Percentiles rank a stretch among this genome's conserved stretches.
These are phyloP conservation scores for Aureoboletus auriporus DNA, from an alignment of 768 basidiomycete species.

Conservation along the genomic window DNA sequence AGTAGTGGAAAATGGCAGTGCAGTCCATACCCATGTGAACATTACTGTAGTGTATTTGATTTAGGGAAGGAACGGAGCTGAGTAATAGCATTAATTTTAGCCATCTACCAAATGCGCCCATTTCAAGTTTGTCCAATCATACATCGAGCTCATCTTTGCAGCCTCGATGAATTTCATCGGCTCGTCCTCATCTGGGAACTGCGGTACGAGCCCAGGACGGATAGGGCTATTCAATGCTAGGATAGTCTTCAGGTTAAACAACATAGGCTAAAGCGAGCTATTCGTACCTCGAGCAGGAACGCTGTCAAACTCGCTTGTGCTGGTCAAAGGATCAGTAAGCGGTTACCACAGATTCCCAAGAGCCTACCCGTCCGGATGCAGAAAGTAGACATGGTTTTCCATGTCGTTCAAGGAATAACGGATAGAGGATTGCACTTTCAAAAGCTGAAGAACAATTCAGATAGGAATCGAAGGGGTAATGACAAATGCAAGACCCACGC, in stretches of 20 bases:
- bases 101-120: background rate
- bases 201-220: conserved; percentile 20
- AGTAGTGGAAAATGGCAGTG: conserved; percentile 13
- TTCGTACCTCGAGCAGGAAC: conserved; percentile 19
- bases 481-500: conserved; percentile 17
- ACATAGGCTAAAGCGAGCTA: background rate
- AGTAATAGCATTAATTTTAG: conserved; percentile 11
- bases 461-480: background rate
- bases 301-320: conserved; percentile 21
- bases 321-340: conserved; percentile 7
- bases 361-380: conserved; percentile 18
- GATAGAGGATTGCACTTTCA: conserved; percentile 5
- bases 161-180: conserved; percentile 9
- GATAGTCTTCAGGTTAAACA: conserved; percentile 6
- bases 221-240: conserved; percentile 16
- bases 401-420: conserved; percentile 20
- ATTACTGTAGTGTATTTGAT: background rate
- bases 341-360: background rate
- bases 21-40: conserved; percentile 6
- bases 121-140: conserved; percentile 22
- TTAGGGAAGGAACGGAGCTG: conserved; percentile 1
- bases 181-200: background rate
- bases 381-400: conserved; percentile 24
- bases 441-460: conserved; percentile 16
- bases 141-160: background rate